phyloP scores from a whole-genome alignment of 2,329 filamentous ascomycete species.

The Cercospora sesami region DNA sequence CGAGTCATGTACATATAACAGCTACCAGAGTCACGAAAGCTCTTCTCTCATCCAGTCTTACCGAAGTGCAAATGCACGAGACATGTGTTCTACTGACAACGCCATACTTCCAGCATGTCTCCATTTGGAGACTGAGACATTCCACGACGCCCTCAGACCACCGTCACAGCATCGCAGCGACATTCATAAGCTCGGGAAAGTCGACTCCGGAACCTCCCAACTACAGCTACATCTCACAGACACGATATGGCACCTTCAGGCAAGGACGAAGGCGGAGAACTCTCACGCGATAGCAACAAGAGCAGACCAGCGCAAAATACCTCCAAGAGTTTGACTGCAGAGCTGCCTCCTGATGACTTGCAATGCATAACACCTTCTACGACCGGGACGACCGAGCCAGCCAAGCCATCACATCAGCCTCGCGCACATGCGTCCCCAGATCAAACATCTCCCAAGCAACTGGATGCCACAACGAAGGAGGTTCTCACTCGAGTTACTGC shows the following conservation, averaged over 20 bases:
- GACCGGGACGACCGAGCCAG: neutral
- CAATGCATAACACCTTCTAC: neutral
- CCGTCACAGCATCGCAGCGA: neutral
- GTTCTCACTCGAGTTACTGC: neutral
- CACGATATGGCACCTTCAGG: neutral
- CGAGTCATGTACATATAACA: slow-evolving; percentile 5
- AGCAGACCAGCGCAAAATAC: neutral
- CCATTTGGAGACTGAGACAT: neutral
- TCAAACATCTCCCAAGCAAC: neutral
- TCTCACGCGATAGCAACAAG: neutral
- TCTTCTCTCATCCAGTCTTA: neutral
- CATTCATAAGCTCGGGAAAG: neutral
- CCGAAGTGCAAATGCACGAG: neutral
- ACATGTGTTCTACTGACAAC: neutral
- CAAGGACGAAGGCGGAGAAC: neutral
- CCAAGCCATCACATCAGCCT: neutral
- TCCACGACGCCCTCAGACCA: neutral
- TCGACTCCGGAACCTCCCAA: neutral
- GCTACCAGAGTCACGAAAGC: slow-evolving; percentile 2
- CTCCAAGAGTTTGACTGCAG: neutral
- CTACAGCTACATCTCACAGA: neutral
- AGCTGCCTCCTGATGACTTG: neutral
- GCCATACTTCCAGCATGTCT: neutral
- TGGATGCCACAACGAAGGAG: neutral
- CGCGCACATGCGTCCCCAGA: neutral